A percentile compares a stretch with the other conserved stretches of the same genome.
Conservation (phyloP, 225 moss, liverwort and hornwort species). For the Anthoceros angustus region DNA sequence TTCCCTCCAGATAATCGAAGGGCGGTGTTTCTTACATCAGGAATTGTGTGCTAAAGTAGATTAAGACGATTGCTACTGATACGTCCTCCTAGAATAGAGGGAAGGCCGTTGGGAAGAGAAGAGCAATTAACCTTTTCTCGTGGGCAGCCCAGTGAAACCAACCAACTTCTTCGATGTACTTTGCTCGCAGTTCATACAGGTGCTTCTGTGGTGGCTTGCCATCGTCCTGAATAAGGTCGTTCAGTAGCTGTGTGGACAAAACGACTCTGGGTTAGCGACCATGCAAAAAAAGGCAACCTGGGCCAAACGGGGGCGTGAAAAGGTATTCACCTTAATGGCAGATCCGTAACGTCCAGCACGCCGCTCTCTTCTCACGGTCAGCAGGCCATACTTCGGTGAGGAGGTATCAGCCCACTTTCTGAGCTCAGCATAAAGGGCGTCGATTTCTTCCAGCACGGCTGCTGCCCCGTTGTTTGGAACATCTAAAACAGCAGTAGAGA, state of each 20-base stretch:
- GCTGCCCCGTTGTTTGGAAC: slow-evolving; percentile 11
- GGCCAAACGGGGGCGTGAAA: background rate
- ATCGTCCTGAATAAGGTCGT: slow-evolving; percentile 85
- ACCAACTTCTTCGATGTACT: slow-evolving; percentile 45
- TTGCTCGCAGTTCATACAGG: slow-evolving; percentile 50
- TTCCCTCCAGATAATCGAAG: too few relatives aligned
- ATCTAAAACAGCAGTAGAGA: slow-evolving; percentile 15
- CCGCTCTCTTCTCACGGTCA: slow-evolving; percentile 63
- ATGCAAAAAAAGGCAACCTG: background rate
- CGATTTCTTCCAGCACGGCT: slow-evolving; percentile 37
- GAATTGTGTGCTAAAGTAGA: too few relatives aligned
- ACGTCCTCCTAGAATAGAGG: slow-evolving; percentile 41
- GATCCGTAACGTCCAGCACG: slow-evolving; percentile 63
- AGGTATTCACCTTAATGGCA: slow-evolving; percentile 58
- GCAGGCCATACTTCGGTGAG: slow-evolving; percentile 48
- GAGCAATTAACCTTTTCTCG: slow-evolving; percentile 58
- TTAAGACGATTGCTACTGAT: too few relatives aligned
- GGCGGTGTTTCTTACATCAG: too few relatives aligned
- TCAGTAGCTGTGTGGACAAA: slow-evolving; percentile 37
- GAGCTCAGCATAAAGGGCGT: slow-evolving; percentile 55
- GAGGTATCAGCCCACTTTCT: slow-evolving; percentile 85
- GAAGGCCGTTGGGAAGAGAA: slow-evolving; percentile 53
- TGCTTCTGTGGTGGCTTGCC: slow-evolving; percentile 84
- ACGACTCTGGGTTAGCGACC: background rate
- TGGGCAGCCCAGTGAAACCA: slow-evolving; percentile 81